Percentiles rank a stretch among this genome's conserved stretches.
These are phyloP conservation scores for Mycena alexandri DNA, from an alignment of 768 basidiomycete genomes.

Conservation along the genomic window DNA sequence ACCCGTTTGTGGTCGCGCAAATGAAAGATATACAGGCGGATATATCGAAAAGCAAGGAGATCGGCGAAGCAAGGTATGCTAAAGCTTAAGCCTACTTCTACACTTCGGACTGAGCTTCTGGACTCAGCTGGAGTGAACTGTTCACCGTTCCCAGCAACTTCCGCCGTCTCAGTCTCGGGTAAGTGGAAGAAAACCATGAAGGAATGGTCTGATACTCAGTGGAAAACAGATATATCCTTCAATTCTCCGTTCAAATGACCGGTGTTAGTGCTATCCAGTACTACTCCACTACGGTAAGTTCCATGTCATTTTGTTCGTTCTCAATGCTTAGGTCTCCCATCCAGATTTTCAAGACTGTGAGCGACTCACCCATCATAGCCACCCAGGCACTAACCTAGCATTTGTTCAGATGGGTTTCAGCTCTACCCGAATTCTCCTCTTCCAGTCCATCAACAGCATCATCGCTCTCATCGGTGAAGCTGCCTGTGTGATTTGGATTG, in stretches of 20 bases:
- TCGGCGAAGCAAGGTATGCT: slow-evolving; percentile 56
- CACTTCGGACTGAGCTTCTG: slow-evolving; percentile 16
- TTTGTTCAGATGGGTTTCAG: slow-evolving; percentile 57
- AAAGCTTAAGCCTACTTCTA: too few relatives aligned
- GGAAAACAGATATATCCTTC: slow-evolving; percentile 51
- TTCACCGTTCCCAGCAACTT: slow-evolving; percentile 60
- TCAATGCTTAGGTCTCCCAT: background rate
- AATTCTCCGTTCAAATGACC: slow-evolving; percentile 74
- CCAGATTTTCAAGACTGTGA: slow-evolving; percentile 53
- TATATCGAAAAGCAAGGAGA: slow-evolving; percentile 48
- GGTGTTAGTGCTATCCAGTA: slow-evolving; percentile 70
- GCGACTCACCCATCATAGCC: slow-evolving; percentile 20
- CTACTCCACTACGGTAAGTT: slow-evolving; percentile 58
- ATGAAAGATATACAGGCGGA: slow-evolving; percentile 59
- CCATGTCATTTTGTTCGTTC: background rate
- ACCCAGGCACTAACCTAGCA: background rate
- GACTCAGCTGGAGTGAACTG: slow-evolving; percentile 52
- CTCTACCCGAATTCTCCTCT: slow-evolving; percentile 58
- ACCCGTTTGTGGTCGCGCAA: slow-evolving; percentile 61
- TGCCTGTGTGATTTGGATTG: slow-evolving; percentile 60
- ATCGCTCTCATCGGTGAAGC: slow-evolving; percentile 66
- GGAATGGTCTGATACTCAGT: slow-evolving; percentile 32
- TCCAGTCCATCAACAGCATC: slow-evolving; percentile 67
- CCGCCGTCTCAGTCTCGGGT: slow-evolving; percentile 60
- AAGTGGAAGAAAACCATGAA: slow-evolving; percentile 36